Percentiles rank a stretch among this genome's conserved stretches.
Evolutionary conservation across 805 yeast species (phyloP).

Genomic region (Starmerella roubikii): DNA sequence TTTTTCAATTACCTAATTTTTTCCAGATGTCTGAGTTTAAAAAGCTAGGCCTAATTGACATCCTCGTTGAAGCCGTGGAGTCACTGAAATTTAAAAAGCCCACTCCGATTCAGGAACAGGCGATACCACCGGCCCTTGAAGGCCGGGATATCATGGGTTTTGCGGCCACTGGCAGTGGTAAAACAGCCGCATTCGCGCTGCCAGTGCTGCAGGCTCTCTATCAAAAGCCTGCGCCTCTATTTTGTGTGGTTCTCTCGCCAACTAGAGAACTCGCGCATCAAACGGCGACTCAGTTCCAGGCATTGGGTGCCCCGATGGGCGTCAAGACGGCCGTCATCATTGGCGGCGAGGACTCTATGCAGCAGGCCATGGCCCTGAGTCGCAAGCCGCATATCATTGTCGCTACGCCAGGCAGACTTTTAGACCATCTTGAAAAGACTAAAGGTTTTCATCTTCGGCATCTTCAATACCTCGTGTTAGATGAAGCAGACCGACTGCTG

Average conservation of each 20-base stretch:
- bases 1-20: slow-evolving; percentile 8
- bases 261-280: slow-evolving; percentile 42
- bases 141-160: slow-evolving; percentile 91
- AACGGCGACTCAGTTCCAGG: slow-evolving; percentile 89
- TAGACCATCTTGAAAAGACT: slow-evolving; percentile 88
- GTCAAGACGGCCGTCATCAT: slow-evolving; percentile 78
- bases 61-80: slow-evolving; percentile 61
- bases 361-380: slow-evolving; percentile 86
- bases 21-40: slow-evolving; percentile 19
- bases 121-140: slow-evolving; percentile 79
- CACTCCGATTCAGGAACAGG: slow-evolving; percentile 84
- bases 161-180: slow-evolving; percentile 97
- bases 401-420: slow-evolving; percentile 81
- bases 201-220: slow-evolving; percentile 86
- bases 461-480: slow-evolving; percentile 76
- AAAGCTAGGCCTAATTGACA: slow-evolving; percentile 27
- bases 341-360: slow-evolving; percentile 98
- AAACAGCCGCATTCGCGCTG: slow-evolving; percentile 95
- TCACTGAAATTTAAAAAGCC: slow-evolving; percentile 65
- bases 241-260: slow-evolving; percentile 76
- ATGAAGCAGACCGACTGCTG: slow-evolving; percentile 89
- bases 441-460: slow-evolving; percentile 74
- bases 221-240: slow-evolving; percentile 78
- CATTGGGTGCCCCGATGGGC: slow-evolving; percentile 84
- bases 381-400: slow-evolving; percentile 88